A percentile compares a stretch with the other conserved stretches of the same genome.
Conservation (phyloP, 371 early-diverging fungal species). For the Umbelopsis sp. region DNA sequence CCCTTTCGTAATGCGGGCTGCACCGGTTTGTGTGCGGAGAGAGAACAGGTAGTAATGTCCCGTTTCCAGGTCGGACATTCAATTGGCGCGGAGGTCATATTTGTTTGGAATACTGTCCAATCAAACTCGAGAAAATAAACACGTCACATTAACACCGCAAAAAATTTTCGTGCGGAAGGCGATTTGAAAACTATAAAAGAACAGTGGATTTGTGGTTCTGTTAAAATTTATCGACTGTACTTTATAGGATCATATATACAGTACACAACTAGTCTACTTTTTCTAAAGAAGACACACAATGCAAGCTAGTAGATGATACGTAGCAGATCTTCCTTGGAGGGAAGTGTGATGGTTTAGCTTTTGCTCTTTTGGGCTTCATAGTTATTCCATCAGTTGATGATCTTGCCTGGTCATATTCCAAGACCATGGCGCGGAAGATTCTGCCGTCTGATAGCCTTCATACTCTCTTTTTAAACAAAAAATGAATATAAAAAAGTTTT, state of each 20-base stretch:
- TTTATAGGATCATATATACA: conserved; percentile 20
- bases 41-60: background rate
- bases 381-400: conserved; percentile 18
- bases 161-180: background rate
- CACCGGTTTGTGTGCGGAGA: background rate
- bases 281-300: conserved; percentile 19
- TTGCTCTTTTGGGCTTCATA: conserved; percentile 18
- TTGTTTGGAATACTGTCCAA: background rate
- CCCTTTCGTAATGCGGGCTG: background rate
- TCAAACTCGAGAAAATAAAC: background rate
- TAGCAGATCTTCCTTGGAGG: conserved; percentile 19
- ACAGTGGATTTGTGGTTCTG: background rate
- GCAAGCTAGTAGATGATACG: conserved; percentile 18
- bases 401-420: conserved; percentile 20
- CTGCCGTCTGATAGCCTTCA: conserved; percentile 19
- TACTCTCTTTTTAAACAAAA: background rate
- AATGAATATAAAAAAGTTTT: conserved; percentile 8
- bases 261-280: conserved; percentile 18
- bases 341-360: conserved; percentile 17
- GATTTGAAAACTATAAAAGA: conserved; percentile 6
- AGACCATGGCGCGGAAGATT: conserved; percentile 18
- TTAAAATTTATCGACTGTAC: conserved; percentile 14
- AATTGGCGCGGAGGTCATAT: background rate
- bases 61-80: background rate
- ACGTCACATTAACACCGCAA: background rate